Base-by-base conservation (phyloP, 2,329 filamentous ascomycete genomes). In the Chaetomiaceae sp. region DNA sequence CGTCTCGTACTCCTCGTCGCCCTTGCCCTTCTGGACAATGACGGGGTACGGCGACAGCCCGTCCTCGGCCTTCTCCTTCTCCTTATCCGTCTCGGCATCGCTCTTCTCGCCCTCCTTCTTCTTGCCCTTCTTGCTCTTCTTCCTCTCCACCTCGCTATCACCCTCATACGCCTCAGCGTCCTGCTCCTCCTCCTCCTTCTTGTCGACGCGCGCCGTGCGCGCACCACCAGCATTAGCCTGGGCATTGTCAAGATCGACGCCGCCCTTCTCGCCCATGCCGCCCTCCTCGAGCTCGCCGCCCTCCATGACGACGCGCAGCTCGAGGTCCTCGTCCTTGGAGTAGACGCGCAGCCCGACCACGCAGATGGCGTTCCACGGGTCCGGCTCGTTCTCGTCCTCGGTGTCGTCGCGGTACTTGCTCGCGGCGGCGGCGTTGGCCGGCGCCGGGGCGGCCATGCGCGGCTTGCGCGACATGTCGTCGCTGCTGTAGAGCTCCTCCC, bases 301-400 rank as follows among this genome's bases (percentile, higher is more conserved):
- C 62, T 82, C 79, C 67, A 82, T 75, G 19, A 82, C 77, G 12
- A 80, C 75, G 34, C 73, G 71, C n/a, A 82, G 66, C 65, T 80
- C 74, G 3, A 83, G 69, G 29, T 71, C 67, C 40, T 76, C 73
- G 63, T 84, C 72, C 61, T 79, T 80, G 64, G 78, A 75, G 65
- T 84, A 85, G 6, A 85, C 77, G 4, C 81, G 75, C 47, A 85
- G 69, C 0, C 83, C 82, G 0, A 85, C 75, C 17, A 84, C 78
- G 48, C 76, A 79, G 42, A 85, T 75, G 4, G 82, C 82, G 63
- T 85, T 84, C 82, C 83, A 85, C 1, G 80, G 78, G 22, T 80
- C 75, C 22, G 73, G 67, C 57, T 80, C 75, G 45, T 77, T 78
- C 52, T 82, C 79, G 58, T 81, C 79, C 9, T 82, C 78, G 0